phyloP scores from a whole-genome alignment of 2,329 filamentous ascomycete genomes.

The Paraconiothyrium brasiliense region DNA sequence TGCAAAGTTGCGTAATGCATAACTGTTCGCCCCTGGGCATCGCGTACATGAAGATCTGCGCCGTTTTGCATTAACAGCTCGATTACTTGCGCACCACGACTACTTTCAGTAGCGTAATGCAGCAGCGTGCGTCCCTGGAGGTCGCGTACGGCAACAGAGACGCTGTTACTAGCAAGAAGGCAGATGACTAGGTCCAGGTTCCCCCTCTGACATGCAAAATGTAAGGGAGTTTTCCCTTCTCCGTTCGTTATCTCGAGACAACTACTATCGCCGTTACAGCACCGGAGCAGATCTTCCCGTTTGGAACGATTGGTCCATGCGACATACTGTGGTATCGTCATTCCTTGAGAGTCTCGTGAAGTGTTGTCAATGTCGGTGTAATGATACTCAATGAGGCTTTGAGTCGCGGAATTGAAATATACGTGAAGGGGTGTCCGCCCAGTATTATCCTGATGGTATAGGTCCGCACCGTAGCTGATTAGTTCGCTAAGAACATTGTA shows the following conservation, averaged over 20 bases:
- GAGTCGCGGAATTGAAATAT: constrained; percentile 11
- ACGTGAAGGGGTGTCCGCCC: constrained; percentile 21
- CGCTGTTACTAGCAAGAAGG: not conserved
- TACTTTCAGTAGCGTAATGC: not conserved
- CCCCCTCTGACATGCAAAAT: constrained; percentile 1
- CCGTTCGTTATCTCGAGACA: not conserved
- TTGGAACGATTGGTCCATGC: constrained; percentile 14
- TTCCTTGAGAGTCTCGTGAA: constrained; percentile 16
- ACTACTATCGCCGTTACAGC: not conserved
- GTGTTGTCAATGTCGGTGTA: constrained; percentile 15
- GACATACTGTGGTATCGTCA: constrained; percentile 22
- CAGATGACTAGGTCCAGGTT: not conserved
- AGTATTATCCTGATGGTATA: constrained; percentile 3
- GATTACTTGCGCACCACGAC: not conserved
- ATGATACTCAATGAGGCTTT: constrained; percentile 9
- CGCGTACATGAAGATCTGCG: not conserved
- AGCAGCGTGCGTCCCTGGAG: not conserved
- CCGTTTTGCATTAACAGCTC: not conserved
- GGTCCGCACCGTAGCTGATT: constrained; percentile 16
- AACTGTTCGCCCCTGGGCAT: not conserved
- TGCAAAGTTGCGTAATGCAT: not conserved
- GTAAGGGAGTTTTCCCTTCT: not conserved
- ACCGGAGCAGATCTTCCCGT: constrained; percentile 3
- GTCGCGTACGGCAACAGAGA: not conserved
- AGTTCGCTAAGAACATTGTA: constrained; percentile 13